phyloP scores from a whole-genome alignment of 1,284 basidiomycete species.

The Ustilago xerochloae region DNA sequence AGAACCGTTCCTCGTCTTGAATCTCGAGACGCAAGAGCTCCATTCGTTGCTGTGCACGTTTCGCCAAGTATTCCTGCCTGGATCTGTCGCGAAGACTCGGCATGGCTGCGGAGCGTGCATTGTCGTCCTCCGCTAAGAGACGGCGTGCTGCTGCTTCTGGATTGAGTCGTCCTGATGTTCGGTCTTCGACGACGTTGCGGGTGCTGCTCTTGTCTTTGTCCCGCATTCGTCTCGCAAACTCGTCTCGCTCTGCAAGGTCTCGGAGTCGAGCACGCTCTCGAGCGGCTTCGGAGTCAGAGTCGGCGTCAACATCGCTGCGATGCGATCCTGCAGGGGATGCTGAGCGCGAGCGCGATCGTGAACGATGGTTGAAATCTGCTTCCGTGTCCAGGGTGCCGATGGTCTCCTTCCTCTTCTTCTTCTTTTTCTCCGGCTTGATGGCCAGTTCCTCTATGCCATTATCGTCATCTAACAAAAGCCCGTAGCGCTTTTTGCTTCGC shows the following conservation, averaged over 20 bases:
- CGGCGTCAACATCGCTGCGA: constrained; percentile 2
- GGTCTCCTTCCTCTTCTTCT: constrained; percentile 76
- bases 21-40: constrained; percentile 90
- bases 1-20: constrained; percentile 63
- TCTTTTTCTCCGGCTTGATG: constrained; percentile 68
- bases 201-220: constrained; percentile 85
- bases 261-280: constrained; percentile 80
- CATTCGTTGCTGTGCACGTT: constrained; percentile 94
- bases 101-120: constrained; percentile 55
- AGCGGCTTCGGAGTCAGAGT: constrained; percentile 71
- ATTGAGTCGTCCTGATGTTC: constrained; percentile 73
- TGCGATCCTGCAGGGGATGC: not conserved
- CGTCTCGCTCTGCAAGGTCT: constrained; percentile 88
- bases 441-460: constrained; percentile 50
- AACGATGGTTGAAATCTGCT: not conserved
- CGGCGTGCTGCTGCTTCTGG: constrained; percentile 84
- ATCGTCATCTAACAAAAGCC: constrained; percentile 51
- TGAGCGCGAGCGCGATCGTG: constrained; percentile 1
- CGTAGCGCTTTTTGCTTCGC: constrained; percentile 55
- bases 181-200: constrained; percentile 92
- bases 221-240: constrained; percentile 87
- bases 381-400: constrained; percentile 74
- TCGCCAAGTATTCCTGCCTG: constrained; percentile 91
- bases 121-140: constrained; percentile 73
- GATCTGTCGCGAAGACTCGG: constrained; percentile 61